Conservation (phyloP, 345 rosid species). For the Salix arbutifolia region DNA sequence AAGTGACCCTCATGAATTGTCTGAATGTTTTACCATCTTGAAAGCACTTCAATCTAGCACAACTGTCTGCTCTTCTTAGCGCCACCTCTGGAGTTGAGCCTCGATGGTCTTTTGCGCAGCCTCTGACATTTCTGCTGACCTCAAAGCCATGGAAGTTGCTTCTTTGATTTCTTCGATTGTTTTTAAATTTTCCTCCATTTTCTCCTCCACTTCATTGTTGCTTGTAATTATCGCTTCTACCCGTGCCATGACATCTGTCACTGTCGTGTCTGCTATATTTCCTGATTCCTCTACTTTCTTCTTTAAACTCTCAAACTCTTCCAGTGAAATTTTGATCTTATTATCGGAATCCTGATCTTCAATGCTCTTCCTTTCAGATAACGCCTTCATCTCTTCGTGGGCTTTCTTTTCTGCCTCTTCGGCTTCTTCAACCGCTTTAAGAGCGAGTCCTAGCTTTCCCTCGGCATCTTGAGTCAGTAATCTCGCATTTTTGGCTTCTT, state of each 20-base stretch:
- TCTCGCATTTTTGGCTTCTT: constrained; percentile 44
- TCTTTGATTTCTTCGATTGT: constrained; percentile 61
- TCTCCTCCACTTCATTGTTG: constrained; percentile 38
- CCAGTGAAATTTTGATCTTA: constrained; percentile 48
- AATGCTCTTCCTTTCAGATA: constrained; percentile 33
- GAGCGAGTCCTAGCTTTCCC: constrained; percentile 40
- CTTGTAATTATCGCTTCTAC: constrained; percentile 45
- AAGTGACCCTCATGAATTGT: background rate
- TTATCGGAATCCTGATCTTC: constrained; percentile 17
- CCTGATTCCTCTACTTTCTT: constrained; percentile 50
- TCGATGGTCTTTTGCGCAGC: constrained; percentile 60
- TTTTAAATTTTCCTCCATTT: constrained; percentile 44
- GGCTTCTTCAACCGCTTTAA: constrained; percentile 49
- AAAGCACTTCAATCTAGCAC: background rate
- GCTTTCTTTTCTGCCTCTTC: constrained; percentile 51
- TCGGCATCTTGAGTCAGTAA: constrained; percentile 38
- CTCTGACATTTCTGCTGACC: constrained; percentile 62
- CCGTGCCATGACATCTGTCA: constrained; percentile 42
- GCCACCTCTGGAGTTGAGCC: constrained; percentile 62
- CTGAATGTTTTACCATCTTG: background rate
- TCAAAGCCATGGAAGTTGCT: constrained; percentile 69
- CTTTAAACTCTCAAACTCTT: constrained; percentile 51
- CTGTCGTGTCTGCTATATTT: constrained; percentile 37
- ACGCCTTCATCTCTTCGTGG: constrained; percentile 41
- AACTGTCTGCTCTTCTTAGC: constrained; percentile 15